Conservation (phyloP, 2,329 filamentous ascomycete genomes). For the Emergomyces pasteurianus region DNA sequence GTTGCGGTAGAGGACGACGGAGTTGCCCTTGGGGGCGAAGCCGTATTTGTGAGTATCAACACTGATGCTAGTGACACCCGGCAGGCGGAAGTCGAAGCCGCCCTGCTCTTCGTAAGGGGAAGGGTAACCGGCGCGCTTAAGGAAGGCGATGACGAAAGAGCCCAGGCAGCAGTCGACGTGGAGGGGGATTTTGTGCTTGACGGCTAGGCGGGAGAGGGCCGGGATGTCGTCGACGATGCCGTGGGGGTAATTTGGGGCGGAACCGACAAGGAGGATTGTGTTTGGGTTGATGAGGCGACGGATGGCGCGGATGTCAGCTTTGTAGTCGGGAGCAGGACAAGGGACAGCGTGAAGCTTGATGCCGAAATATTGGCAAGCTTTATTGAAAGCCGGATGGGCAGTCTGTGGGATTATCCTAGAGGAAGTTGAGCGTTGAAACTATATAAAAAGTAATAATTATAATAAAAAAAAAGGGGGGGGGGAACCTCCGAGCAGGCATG, state of each 20-base stretch:
- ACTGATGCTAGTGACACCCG: slow-evolving; percentile 87
- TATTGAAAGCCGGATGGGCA: slow-evolving; percentile 90
- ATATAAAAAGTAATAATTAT: too few relatives aligned
- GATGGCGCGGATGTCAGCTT: slow-evolving; percentile 68
- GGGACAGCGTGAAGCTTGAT: slow-evolving; percentile 86
- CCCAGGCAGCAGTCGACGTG: slow-evolving; percentile 98
- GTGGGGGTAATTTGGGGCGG: slow-evolving; percentile 94
- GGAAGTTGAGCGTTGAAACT: slow-evolving; percentile 8
- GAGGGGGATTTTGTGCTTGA: slow-evolving; percentile 67
- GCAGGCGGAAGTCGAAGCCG: slow-evolving; percentile 85
- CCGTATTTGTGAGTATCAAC: slow-evolving; percentile 99
- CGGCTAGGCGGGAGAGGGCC: slow-evolving; percentile 68
- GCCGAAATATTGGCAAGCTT: slow-evolving; percentile 89
- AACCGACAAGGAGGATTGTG: slow-evolving; percentile 85
- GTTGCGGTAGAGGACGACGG: slow-evolving; percentile 79
- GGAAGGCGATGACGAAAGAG: slow-evolving; percentile 85
- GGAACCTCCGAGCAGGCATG: not conserved
- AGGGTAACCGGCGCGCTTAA: slow-evolving; percentile 78
- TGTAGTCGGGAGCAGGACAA: slow-evolving; percentile 74
- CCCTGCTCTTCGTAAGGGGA: slow-evolving; percentile 51
- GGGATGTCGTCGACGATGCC: slow-evolving; percentile 95
- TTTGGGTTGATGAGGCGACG: slow-evolving; percentile 84
- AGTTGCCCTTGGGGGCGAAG: slow-evolving; percentile 96
- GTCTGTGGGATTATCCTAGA: slow-evolving; percentile 82
- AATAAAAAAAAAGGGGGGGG: too few relatives aligned